Base-by-base conservation (phyloP, 2,329 filamentous ascomycete genomes). In the Epichloe hybrida region DNA sequence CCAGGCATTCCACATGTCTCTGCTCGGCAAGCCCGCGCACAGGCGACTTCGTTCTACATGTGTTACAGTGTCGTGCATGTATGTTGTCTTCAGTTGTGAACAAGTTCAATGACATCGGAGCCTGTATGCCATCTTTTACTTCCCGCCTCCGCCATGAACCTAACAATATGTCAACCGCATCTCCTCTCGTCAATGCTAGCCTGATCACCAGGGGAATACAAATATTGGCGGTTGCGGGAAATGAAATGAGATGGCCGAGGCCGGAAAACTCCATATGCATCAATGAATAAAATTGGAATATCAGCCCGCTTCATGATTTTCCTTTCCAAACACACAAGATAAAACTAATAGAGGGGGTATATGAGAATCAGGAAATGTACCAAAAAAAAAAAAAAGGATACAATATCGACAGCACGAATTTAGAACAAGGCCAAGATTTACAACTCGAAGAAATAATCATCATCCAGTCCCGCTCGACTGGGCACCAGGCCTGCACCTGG, bases 361-460 rank as follows among this genome's bases (percentile, higher is more conserved):
- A 51, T 51, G 44, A 34, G 23, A 39, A 44, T 21, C 23, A 12
- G 37, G 17, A 36, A 40, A 44, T 21, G 15, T 39, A 42, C 39
- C n/a, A n/a, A 17, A 17, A 17, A 36, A 36, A 49, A 46, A 37
- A 49, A 46, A 46, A 37, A 1, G 36, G 6, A 11, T 4, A 31
- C 8, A 31, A 31, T 4, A 31, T 31, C 9, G 9, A 31, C 8
- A 4, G 9, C 27, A 31, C 1, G 27, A 11, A 11, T 31, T 4
- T 11, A 31, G 2, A 11, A 31, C 27, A 31, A 31, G 27, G 8
- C 27, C 27, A 9, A 31, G 4, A 11, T 11, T 52, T 55, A 86
- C 42, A 86, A 75, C 65, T 91, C 87, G 69, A 94, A 97, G 69
- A 85, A 96, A 66, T 94, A 98, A 65, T 96, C 85, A 57, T 95